Conservation (phyloP, 768 basidiomycete genomes). For the Tricholoma sp. region DNA sequence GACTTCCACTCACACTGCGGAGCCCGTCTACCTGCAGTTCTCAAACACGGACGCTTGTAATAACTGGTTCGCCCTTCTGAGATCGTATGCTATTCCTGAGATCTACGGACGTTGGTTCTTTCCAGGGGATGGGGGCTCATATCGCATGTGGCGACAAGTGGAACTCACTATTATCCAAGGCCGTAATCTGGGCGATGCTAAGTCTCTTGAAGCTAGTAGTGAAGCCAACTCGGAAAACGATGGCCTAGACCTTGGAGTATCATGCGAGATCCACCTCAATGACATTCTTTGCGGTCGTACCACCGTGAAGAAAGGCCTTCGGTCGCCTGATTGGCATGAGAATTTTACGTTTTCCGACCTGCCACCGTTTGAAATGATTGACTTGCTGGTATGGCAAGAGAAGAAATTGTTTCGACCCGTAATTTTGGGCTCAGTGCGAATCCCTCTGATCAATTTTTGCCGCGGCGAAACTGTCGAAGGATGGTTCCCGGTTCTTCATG, state of each 20-base stretch:
- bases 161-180: conserved; percentile 70
- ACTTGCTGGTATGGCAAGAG: conserved; percentile 65
- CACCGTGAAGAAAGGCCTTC: conserved; percentile 61
- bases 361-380: conserved; percentile 71
- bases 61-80: conserved; percentile 76
- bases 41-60: conserved; percentile 54
- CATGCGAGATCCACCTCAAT: conserved; percentile 75
- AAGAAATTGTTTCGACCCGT: conserved; percentile 55
- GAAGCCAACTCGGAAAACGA: conserved; percentile 39
- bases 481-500: conserved; percentile 73
- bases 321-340: conserved; percentile 80
- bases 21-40: conserved; percentile 76
- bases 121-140: conserved; percentile 63
- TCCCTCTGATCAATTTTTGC: conserved; percentile 66
- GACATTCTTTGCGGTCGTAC: conserved; percentile 66
- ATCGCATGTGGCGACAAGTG: conserved; percentile 85
- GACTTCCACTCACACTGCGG: conserved; percentile 44
- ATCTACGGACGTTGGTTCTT: conserved; percentile 60
- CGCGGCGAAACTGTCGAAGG: conserved; percentile 74
- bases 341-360: conserved; percentile 67
- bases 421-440: conserved; percentile 54
- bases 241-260: conserved; percentile 62
- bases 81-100: conserved; percentile 77
- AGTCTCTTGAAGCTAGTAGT: conserved; percentile 27
- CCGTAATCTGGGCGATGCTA: conserved; percentile 60